Evolutionary conservation across 1,284 basidiomycete genomes (phyloP), one percentile per base, ranked within the genome.

Genomic region (Agroathelia rolfsii): DNA sequence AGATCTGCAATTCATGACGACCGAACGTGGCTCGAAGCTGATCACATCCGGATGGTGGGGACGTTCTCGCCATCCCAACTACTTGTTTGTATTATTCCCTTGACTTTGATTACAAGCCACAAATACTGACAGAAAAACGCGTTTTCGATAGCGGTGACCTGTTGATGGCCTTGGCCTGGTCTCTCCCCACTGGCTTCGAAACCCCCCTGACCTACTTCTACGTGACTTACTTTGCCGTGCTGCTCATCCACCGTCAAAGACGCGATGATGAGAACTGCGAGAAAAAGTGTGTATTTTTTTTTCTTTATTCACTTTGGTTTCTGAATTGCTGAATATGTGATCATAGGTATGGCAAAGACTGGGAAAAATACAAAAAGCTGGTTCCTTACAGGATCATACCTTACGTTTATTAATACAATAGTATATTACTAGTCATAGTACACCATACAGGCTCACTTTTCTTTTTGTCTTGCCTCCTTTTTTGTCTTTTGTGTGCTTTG

Each of bases 31-130:
- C 8, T 83, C 88, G 4, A 94, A 90, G 55, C 69, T 99, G 22
- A 65, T 99, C 27, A 95, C 80, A 13, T 86, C 85, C 7, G 95
- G 95, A 7, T 98, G 94, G 95, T 99, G 95, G 95, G 94, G 93
- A 11, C 59, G 72, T 24, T 94, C 85, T 2, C 73, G 88, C 30
- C 95, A 98, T 59, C 95, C 95, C 11, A 94, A 93, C 51, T 93
- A 93, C 56, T 55, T 92, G 82, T 83, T 46, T 48, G 83, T 57
- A 23, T 20, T 26, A 15, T 30, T 11, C 28, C 19, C 6, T 28
- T 21, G 10, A 26, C 7, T 32, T 16, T 36, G 18, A 5, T 34
- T 15, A n/a, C 4, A 14, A 19, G 27, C 25, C 17, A 34, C 16
- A 24, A 31, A 17, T 17, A 35, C 21, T 22, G 12, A 22, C 18